Base-by-base conservation (phyloP, 495 filamentous ascomycete species). In the Talaromyces proteolyticus region DNA sequence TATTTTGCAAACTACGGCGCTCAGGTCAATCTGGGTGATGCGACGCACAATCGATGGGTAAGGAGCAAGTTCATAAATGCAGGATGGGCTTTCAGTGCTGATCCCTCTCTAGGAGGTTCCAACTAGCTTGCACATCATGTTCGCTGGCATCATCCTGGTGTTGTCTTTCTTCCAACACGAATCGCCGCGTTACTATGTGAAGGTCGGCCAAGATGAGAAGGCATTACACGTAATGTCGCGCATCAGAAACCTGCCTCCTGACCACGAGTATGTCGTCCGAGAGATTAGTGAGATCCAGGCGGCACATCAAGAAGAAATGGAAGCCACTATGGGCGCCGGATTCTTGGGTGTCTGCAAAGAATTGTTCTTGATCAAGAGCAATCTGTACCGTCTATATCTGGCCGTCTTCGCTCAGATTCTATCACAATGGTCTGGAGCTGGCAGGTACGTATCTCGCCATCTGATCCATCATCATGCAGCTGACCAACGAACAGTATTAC, bases 71-170 rank as follows among this genome's bases (percentile, higher is more conserved):
- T 29, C 44, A 37, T n/a, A 36, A 19, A 22, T 29, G 3, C 14
- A 47, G 17, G 24, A 22, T 8, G 19, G 16, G 12, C 14, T 8
- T 3, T 16, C 16, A 22, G 16, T 50, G 1, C 70, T 73, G 3
- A 65, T 63, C 37, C 59, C 21, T n/a, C 59, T 68, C 48, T 73
- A 82, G 74, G 65, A 70, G 61, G 77, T 84, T n/a, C 82, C 85
- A 0, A 87, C 79, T 3, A 81, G 77, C 52, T 63, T 87, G 19
- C 85, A 90, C 50, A 77, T 90, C 64, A 85, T 88, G 23, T 88
- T 89, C 56, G 82, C 85, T 4, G 75, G 79, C 0, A 63, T 89
- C 18, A 84, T 89, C 59, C 75, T 85, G 54, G 48, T 77, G 46
- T 70, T 87, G 24, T 79, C 79, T 3, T 80, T 88, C 59, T 67